Evolutionary conservation across 1,284 basidiomycete species (phyloP), one percentile per base, ranked within the genome.

Genomic region (Leccinum solheimii): DNA sequence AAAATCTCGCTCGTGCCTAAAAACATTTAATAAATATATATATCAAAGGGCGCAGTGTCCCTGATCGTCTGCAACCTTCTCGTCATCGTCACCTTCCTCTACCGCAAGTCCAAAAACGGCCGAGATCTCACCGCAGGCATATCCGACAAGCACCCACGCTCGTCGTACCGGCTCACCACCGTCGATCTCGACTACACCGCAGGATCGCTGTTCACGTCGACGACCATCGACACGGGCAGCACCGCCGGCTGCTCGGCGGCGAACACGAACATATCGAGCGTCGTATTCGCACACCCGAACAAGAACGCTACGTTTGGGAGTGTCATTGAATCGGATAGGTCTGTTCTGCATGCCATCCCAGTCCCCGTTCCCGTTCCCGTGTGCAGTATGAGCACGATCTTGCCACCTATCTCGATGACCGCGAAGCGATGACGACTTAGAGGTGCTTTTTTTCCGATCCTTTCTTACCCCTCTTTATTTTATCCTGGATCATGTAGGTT

Each of bases 41-140:
- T 26, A 56, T 38, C 45, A 19, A 48, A 72, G 73, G 53, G 55
- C 1, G 62, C 68, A 0, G 27, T 71, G 23, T 72, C 74, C 19
- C 68, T 73, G 34, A 63, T 76, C 36, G 68, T 76, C 34, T 76
- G 73, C 57, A 76, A 73, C 26, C 70, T 73, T n/a, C 72, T 73
- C 51, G 73, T 73, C 49, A 9, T 72, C 36, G 67, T 71, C 26
- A 65, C 72, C 2, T 74, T 73, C 30, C 1, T 74, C 38, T 68
- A 67, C 56, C 64, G 72, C 19, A 40, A 65, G 5, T 36, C 36
- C 2, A 48, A 57, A 23, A 58, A 59, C 5, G 63, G 61, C 21
- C 2, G 23, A 38, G 66, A 69, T 27, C 56, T 66, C 55, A 53
- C 59, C 21, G 53, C 53, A 0, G 49, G 54, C 3, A 14, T 56